These are phyloP conservation scores for Achaetomium macrosporum DNA, from an alignment of 2,329 filamentous ascomycete species.

Conservation along the genomic window DNA sequence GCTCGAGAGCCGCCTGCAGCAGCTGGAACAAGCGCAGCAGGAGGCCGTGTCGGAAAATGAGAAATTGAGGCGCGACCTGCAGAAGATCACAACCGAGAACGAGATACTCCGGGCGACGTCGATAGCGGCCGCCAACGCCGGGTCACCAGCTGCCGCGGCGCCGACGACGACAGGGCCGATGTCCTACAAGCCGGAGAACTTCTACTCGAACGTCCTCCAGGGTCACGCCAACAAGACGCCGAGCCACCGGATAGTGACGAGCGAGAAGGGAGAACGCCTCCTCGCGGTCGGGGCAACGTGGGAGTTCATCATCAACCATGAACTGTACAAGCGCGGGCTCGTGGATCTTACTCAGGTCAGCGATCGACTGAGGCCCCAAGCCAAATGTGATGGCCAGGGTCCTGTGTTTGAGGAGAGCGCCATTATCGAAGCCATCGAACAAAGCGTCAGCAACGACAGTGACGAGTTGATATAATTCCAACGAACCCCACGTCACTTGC, in stretches of 20 bases:
- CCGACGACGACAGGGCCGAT: conserved; percentile 60
- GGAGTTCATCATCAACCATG: conserved; percentile 81
- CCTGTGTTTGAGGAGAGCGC: conserved; percentile 79
- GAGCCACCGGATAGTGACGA: conserved; percentile 63
- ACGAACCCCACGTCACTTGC: too few relatives aligned
- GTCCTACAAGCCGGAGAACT: conserved; percentile 66
- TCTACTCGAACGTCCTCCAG: conserved; percentile 58
- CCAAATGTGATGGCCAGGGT: conserved; percentile 79
- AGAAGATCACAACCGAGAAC: conserved; percentile 82
- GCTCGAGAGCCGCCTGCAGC: conserved; percentile 76
- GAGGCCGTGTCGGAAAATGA: conserved; percentile 78
- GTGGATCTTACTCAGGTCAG: conserved; percentile 79
- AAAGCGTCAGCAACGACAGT: conserved; percentile 68
- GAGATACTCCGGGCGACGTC: conserved; percentile 84
- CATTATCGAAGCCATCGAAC: conserved; percentile 68
- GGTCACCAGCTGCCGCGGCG: conserved; percentile 39
- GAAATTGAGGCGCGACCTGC: conserved; percentile 74
- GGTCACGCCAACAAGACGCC: conserved; percentile 58
- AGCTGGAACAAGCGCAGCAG: conserved; percentile 67
- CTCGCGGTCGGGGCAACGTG: conserved; percentile 75
- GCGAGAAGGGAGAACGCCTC: conserved; percentile 60
- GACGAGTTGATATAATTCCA: conserved; percentile 59
- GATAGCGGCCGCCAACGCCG: conserved; percentile 32
- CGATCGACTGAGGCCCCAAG: conserved; percentile 66
- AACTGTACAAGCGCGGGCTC: conserved; percentile 67